These are phyloP conservation scores for Saksenaea vasiformis DNA, from an alignment of 371 early-diverging fungal genomes.

Conservation along the genomic window DNA sequence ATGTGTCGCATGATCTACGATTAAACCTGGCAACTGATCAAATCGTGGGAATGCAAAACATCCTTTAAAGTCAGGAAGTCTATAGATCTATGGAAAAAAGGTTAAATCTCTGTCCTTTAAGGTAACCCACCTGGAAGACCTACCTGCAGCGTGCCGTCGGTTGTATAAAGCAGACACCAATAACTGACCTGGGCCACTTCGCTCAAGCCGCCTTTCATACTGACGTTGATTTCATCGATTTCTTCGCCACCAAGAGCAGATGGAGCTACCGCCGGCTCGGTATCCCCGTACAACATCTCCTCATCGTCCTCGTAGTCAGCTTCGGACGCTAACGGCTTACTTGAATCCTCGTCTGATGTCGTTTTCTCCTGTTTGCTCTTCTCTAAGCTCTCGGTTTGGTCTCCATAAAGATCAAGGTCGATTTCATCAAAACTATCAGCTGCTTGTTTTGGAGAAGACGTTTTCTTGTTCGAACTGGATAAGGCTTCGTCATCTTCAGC, in stretches of 20 bases:
- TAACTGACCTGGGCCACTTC: slow-evolving; percentile 29
- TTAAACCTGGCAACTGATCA: slow-evolving; percentile 59
- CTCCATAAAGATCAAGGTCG: slow-evolving; percentile 70
- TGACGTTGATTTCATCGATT: slow-evolving; percentile 47
- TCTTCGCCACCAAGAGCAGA: slow-evolving; percentile 16
- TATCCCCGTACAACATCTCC: slow-evolving; percentile 25
- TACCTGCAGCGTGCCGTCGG: slow-evolving; percentile 31
- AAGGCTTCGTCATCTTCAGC: slow-evolving; percentile 17
- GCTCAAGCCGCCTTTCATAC: slow-evolving; percentile 29
- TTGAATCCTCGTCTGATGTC: background rate
- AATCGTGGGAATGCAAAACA: slow-evolving; percentile 70
- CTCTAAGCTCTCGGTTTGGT: slow-evolving; percentile 20
- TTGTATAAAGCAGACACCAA: slow-evolving; percentile 44
- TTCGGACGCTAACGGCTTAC: background rate
- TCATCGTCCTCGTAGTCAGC: slow-evolving; percentile 38
- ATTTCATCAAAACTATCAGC: slow-evolving; percentile 54
- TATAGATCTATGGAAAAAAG: slow-evolving; percentile 59
- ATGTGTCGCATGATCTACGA: slow-evolving; percentile 52
- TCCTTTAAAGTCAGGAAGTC: slow-evolving; percentile 71
- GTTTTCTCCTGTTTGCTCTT: slow-evolving; percentile 3
- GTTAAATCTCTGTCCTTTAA: no score
- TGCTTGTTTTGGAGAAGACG: slow-evolving; percentile 7
- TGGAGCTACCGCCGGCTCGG: background rate
- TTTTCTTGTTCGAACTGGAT: slow-evolving; percentile 19
- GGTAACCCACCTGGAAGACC: no score